Conservation (phyloP, 2,329 filamentous ascomycete genomes). For the Ambrosiella beaveri region DNA sequence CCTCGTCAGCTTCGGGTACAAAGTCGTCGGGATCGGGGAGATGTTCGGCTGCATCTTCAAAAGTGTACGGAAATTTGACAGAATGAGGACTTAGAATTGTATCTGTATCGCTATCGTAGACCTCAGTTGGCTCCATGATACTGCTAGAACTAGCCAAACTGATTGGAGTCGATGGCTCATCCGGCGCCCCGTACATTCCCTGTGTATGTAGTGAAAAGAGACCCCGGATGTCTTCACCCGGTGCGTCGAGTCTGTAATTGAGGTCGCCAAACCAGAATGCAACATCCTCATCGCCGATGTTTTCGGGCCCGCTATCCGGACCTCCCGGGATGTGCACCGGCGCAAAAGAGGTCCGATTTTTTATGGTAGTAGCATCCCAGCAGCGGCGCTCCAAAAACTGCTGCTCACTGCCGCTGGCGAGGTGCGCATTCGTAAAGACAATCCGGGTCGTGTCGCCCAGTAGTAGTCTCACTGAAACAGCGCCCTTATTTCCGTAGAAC, state of each 20-base stretch:
- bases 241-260: constrained; percentile 80
- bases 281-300: constrained; percentile 80
- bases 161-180: constrained; percentile 14
- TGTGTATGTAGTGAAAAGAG: constrained; percentile 67
- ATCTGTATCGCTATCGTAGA: constrained; percentile 14
- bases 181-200: constrained; percentile 50
- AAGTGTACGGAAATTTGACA: constrained; percentile 6
- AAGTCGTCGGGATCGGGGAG: constrained; percentile 51
- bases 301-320: constrained; percentile 45
- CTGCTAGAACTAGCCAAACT: constrained; percentile 19
- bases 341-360: constrained; percentile 59
- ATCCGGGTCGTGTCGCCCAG: constrained; percentile 79
- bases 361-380: constrained; percentile 74
- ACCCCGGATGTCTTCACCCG: constrained; percentile 76
- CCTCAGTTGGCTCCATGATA: constrained; percentile 13
- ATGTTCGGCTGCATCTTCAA: constrained; percentile 3
- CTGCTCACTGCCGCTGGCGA: constrained; percentile 72
- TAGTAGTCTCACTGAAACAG: constrained; percentile 62
- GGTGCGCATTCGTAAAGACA: constrained; percentile 80
- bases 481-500: constrained; percentile 93
- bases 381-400: constrained; percentile 64
- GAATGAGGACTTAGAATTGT: constrained; percentile 9
- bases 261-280: constrained; percentile 93
- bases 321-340: constrained; percentile 51
- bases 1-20: constrained; percentile 47